phyloP scores from a whole-genome alignment of 164 flowering plant genomes.

The Brasenia schreberi region DNA sequence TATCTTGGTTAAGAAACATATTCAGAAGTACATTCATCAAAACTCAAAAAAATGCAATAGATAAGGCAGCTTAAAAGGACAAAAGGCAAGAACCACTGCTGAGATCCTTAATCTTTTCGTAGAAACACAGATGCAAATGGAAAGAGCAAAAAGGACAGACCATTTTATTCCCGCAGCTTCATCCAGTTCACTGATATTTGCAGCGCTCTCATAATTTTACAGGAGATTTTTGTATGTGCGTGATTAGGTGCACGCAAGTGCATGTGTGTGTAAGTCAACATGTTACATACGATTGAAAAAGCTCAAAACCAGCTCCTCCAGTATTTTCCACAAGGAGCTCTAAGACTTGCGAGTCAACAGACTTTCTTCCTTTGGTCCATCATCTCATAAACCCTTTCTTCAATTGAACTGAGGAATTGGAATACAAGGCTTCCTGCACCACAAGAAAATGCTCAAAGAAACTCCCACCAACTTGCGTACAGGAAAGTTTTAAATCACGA shows the following conservation, averaged over 20 bases:
- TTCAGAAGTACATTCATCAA: too few relatives aligned
- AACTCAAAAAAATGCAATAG: too few relatives aligned
- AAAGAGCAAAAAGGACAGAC: background rate
- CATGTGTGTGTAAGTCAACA: background rate
- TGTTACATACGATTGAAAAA: background rate
- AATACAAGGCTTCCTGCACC: background rate
- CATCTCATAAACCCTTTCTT: background rate
- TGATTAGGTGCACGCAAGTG: background rate
- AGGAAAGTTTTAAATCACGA: too few relatives aligned
- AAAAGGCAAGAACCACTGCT: too few relatives aligned
- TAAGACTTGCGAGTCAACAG: background rate
- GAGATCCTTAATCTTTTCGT: too few relatives aligned
- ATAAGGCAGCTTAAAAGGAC: too few relatives aligned
- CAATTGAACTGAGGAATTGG: background rate
- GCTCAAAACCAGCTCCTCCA: background rate
- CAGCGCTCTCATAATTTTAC: background rate
- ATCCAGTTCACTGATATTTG: background rate
- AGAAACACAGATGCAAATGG: too few relatives aligned
- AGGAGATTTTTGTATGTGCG: background rate
- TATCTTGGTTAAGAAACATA: too few relatives aligned
- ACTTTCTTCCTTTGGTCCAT: background rate
- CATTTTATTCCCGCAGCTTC: background rate
- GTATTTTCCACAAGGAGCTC: background rate
- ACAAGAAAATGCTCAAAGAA: too few relatives aligned
- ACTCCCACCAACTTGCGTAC: too few relatives aligned